Evolutionary conservation across 1,284 basidiomycete species (phyloP).

Genomic region (Termitomyces sp.): DNA sequence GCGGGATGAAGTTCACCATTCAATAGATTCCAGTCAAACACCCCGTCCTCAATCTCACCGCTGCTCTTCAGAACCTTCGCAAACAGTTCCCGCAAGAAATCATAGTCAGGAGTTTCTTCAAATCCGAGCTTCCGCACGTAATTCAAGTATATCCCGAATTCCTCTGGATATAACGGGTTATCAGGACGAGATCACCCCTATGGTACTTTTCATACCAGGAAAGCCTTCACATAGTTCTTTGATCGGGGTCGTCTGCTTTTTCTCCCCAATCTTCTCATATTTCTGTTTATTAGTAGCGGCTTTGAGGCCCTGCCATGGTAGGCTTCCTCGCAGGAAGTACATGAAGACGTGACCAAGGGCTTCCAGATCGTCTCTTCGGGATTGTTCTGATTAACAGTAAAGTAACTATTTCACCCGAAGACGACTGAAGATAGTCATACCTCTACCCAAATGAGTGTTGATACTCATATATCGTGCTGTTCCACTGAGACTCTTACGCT

Average conservation of each 20-base stretch:
- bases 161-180: constrained; percentile 44
- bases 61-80: constrained; percentile 87
- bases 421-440: constrained; percentile 35
- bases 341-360: constrained; percentile 96
- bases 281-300: constrained; percentile 98
- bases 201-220: constrained; percentile 51
- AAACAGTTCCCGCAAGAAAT: constrained; percentile 90
- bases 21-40: constrained; percentile 89
- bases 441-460: constrained; percentile 92
- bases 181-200: constrained; percentile 8
- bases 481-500: constrained; percentile 86
- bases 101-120: constrained; percentile 95
- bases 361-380: constrained; percentile 90
- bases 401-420: constrained; percentile 1
- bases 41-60: constrained; percentile 82
- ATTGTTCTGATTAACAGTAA: constrained; percentile 65
- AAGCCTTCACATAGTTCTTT: constrained; percentile 92
- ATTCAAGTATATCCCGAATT: constrained; percentile 85
- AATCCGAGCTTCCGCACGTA: constrained; percentile 87
- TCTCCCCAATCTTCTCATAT: constrained; percentile 98
- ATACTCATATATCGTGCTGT: constrained; percentile 98
- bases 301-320: constrained; percentile 96
- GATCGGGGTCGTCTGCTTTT: constrained; percentile 96
- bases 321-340: constrained; percentile 91
- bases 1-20: constrained; percentile 44